These are phyloP conservation scores for Penicillium argentinense DNA, from an alignment of 495 filamentous ascomycete species.

Conservation along the genomic window DNA sequence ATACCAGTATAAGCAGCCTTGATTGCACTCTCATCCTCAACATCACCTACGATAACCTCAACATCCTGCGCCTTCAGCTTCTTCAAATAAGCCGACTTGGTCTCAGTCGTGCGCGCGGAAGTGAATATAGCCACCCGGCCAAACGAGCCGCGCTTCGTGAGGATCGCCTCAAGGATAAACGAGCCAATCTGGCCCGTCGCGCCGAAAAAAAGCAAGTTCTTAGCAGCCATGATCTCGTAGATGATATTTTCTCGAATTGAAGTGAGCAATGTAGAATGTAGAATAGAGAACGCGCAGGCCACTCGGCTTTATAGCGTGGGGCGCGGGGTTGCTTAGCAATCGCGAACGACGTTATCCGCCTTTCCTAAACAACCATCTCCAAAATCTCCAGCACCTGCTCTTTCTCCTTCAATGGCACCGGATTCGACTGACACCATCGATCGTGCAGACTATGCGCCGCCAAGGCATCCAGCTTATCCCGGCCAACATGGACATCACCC, in stretches of 20 bases:
- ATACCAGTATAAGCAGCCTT: constrained; percentile 51
- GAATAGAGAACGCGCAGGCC: too few relatives aligned
- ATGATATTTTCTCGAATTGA: background rate
- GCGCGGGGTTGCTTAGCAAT: constrained; percentile 29
- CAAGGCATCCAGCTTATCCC: constrained; percentile 50
- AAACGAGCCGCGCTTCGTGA: constrained; percentile 54
- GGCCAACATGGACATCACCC: constrained; percentile 53
- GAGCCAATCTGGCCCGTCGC: constrained; percentile 68
- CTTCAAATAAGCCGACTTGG: constrained; percentile 34
- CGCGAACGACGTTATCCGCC: constrained; percentile 3
- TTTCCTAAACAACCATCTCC: constrained; percentile 38
- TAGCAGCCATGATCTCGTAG: constrained; percentile 13
- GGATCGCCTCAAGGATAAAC: constrained; percentile 60
- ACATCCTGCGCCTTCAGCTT: constrained; percentile 50
- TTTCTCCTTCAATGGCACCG: constrained; percentile 48
- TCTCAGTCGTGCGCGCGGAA: constrained; percentile 48
- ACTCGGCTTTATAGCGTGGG: too few relatives aligned
- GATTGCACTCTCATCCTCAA: constrained; percentile 53
- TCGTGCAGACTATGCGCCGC: constrained; percentile 55
- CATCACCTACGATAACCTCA: constrained; percentile 59
- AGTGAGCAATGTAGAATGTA: background rate
- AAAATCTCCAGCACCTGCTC: constrained; percentile 57
- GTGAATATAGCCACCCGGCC: constrained; percentile 63
- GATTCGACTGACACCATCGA: constrained; percentile 49
- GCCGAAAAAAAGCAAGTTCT: constrained; percentile 65